Conservation (phyloP, 345 rosid species). For the Gossypium arboreum region DNA sequence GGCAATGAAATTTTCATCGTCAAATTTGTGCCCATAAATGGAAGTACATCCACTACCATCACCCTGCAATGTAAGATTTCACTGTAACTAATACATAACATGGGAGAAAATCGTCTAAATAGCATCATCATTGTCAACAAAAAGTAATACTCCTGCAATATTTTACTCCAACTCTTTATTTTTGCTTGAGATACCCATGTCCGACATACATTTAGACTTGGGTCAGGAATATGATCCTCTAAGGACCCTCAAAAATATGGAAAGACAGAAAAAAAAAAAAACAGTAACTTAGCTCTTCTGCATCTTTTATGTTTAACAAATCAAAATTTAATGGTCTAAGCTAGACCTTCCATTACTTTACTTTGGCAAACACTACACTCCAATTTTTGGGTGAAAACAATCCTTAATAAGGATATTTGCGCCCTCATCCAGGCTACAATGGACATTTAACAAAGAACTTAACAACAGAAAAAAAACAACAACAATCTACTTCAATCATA, state of each 20-base stretch:
- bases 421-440: not conserved
- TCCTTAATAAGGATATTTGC: not conserved
- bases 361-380: not conserved
- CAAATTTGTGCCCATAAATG: constrained; percentile 79
- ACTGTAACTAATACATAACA: not conserved
- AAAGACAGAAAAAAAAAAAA: too few species aligned
- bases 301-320: not conserved
- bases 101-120: not conserved
- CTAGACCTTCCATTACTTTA: not conserved
- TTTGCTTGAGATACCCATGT: not conserved
- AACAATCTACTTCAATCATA: not conserved
- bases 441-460: not conserved
- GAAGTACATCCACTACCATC: constrained; percentile 93
- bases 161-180: too few species aligned
- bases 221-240: not conserved
- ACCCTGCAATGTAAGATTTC: constrained; percentile 46
- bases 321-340: not conserved
- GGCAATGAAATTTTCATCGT: constrained; percentile 83
- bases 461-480: not conserved
- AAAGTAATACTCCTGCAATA: too few species aligned
- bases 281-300: not conserved
- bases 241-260: not conserved
- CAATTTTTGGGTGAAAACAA: not conserved
- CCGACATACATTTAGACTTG: not conserved
- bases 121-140: not conserved